Evolutionary conservation across 805 yeast genomes (phyloP), one percentile per base, ranked within the genome.

Genomic region (Wickerhamiella allomyrinae): DNA sequence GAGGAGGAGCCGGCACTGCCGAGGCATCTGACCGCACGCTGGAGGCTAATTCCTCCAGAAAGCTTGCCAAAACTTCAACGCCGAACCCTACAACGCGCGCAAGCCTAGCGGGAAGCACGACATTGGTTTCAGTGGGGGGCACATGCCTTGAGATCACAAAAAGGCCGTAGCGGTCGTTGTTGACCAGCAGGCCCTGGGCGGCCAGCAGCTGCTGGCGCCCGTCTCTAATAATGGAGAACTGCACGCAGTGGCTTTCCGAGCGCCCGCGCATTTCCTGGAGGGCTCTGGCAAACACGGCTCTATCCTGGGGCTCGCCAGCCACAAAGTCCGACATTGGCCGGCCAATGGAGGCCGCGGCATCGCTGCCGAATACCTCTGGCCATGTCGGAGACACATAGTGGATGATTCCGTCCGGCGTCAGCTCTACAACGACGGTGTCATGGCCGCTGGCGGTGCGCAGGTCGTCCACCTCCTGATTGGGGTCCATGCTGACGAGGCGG

Each of bases 121-220:
- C 65, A 41, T 76, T 75, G 20, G 79, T 61, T 3, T 71, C 68
- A 41, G 76, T 73, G 3, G 80, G 63, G 29, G 77, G 79, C 3
- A 68, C 63, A 59, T 77, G 79, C 2, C 93, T 94, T 52, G 82
- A 79, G 5, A 91, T 69, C 3, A 89, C 76, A 97, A 97, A 89
- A 82, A 91, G 82, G 1, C 95, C 77, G 51, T 54, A 44, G 0
- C 76, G 62, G 2, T 67, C 58, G 54, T 79, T 81, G 48, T 76
- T 80, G 7, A 91, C 78, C 17, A 89, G 59, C 8, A 91, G 79
- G 2, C 98, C 98, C 55, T 89, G 96, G 0, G 95, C 97, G 58
- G 89, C 97, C 31, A 87, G 63, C 49, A 14, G 38, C 29, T 29
- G 15, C 20, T 33, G 23, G 21, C 14, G 22, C 33, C 34, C 44